These are phyloP conservation scores for Fusarium armeniacum DNA, from an alignment of 2,329 filamentous ascomycete genomes.

Conservation along the genomic window DNA sequence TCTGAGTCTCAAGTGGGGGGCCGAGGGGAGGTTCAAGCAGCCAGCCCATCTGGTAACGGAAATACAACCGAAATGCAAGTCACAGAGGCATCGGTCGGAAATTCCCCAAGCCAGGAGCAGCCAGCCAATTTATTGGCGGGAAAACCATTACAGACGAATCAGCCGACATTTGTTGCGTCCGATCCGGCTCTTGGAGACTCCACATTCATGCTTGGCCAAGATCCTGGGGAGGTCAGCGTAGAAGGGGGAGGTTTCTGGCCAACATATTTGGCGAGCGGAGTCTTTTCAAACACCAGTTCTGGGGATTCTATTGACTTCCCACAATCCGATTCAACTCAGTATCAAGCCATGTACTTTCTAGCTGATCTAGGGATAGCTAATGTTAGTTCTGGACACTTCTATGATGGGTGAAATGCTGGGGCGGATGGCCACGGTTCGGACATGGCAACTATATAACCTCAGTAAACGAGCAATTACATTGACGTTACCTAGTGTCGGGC, in stretches of 20 bases:
- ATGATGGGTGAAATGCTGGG: background rate
- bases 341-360: slow-evolving; percentile 31
- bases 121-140: rapidly evolving
- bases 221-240: background rate
- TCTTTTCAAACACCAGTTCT: background rate
- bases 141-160: background rate
- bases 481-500: background rate
- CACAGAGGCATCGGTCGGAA: too few relatives aligned
- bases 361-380: slow-evolving; percentile 18
- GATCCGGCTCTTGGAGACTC: background rate
- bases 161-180: background rate
- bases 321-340: slow-evolving; percentile 25
- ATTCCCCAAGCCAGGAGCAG: rapidly evolving
- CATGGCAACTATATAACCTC: background rate
- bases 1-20: rapidly evolving
- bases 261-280: slow-evolving; percentile 2
- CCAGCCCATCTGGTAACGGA: background rate
- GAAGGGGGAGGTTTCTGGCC: slow-evolving; percentile 19
- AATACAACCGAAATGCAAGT: rapidly evolving
- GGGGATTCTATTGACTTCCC: slow-evolving; percentile 19
- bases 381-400: background rate
- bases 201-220: background rate
- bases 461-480: background rate
- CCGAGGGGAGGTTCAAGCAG: rapidly evolving
- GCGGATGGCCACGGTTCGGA: background rate